Evolutionary conservation across 208 protist genomes (phyloP), one percentile per base, ranked within the genome.

Genomic region (Trypanosoma lewisi): DNA sequence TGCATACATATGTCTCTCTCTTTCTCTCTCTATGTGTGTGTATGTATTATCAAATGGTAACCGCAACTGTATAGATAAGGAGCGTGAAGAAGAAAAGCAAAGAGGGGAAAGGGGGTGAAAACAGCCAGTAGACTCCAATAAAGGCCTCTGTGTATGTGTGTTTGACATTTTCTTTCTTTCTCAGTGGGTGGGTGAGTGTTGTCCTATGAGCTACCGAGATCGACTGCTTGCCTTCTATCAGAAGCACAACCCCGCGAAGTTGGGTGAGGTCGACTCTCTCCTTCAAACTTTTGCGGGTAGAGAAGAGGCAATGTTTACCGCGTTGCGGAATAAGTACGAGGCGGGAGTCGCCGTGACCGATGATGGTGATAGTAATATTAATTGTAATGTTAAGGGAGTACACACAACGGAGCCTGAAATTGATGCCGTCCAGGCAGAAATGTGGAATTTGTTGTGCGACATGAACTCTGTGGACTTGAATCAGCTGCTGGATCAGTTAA

Each of bases 221-320:
- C 66, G 69, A 54, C 69, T 86, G 2, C 37, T 73, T 41, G 49
- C 34, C 23, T 77, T 90, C 45, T 90, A 90, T 63, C 48, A 65
- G 30, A 36, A 52, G 23, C 72, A 91, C 69, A 84, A 91, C 65
- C 84, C 84, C 0, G 41, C 31, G n/a, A 83, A 83, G 25, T 59
- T 91, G 5, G 61, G 59, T 30, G 78, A 84, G 25, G 71, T 87
- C 0, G 80, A 87, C 62, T 51, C 51, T 16, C 55, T 83, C 28
- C 62, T 87, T 6, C 45, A 36, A 14, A 73, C 68, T 14, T 91
- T 82, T 72, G 71, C 74, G 25, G 84, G 84, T 0, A 71, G 80
- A 36, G 78, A 85, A 65, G 66, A 65, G 12, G 49, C 60, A 11
- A 80, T 91, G 65, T 45, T 91, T 27, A 28, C 54, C 5, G 69